These are phyloP conservation scores for Cladobotryum protrusum DNA, from an alignment of 2,329 filamentous ascomycete genomes.

Conservation along the genomic window DNA sequence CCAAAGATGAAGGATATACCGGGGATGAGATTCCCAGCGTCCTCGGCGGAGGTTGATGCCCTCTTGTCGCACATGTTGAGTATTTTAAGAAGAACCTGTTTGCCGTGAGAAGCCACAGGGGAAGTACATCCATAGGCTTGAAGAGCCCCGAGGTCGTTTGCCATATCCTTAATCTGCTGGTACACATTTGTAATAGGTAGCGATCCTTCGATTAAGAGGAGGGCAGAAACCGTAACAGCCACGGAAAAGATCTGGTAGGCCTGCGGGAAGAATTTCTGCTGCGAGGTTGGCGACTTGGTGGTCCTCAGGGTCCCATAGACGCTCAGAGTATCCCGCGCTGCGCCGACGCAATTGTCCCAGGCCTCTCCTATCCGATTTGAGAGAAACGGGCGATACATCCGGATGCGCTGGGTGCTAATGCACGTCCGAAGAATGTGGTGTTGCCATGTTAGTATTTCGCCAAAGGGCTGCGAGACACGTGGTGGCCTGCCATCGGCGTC, in stretches of 20 bases:
- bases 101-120: slow-evolving; percentile 11
- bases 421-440: slow-evolving; percentile 15
- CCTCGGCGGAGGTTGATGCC: neutral
- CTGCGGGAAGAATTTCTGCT: slow-evolving; percentile 11
- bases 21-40: slow-evolving; percentile 4
- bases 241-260: slow-evolving; percentile 13
- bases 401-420: slow-evolving; percentile 17
- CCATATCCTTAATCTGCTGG: slow-evolving; percentile 11
- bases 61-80: slow-evolving; percentile 7
- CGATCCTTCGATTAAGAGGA: slow-evolving; percentile 13
- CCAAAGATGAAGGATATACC: slow-evolving; percentile 11
- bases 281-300: slow-evolving; percentile 3
- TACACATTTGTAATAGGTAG: slow-evolving; percentile 10
- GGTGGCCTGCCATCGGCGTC: slow-evolving; percentile 9
- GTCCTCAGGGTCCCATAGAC: slow-evolving; percentile 9
- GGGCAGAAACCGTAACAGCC: slow-evolving; percentile 11
- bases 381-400: slow-evolving; percentile 15
- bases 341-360: slow-evolving; percentile 13
- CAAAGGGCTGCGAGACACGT: slow-evolving; percentile 3
- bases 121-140: slow-evolving; percentile 10
- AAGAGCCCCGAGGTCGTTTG: slow-evolving; percentile 6
- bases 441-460: slow-evolving; percentile 12
- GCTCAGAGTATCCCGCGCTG: slow-evolving; percentile 9
- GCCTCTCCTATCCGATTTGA: slow-evolving; percentile 3
- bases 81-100: slow-evolving; percentile 9